phyloP scores from a whole-genome alignment of 139 green algal species.

The Chlamydomonas sphaeroides region DNA sequence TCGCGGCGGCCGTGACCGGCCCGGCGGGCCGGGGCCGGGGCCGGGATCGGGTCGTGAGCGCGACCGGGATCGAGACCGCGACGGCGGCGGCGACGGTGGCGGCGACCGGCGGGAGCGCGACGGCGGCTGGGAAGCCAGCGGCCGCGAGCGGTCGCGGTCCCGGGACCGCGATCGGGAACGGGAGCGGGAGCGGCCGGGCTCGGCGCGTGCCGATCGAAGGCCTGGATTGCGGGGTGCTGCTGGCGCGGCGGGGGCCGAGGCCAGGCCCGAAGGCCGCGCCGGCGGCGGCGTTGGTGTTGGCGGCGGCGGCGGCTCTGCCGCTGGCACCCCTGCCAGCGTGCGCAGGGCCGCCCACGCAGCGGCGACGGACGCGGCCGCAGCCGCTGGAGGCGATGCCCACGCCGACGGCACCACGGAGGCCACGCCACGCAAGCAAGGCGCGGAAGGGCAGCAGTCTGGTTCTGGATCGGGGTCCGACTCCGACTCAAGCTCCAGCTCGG shows the following conservation, averaged over 20 bases:
- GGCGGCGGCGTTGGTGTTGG: background rate
- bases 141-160: background rate
- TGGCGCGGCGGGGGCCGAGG: no score
- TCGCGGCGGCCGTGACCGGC: no score
- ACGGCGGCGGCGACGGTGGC: background rate
- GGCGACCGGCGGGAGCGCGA: background rate
- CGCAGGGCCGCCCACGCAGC: background rate
- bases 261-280: no score
- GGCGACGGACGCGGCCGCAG: background rate
- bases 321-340: background rate
- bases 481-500: constrained; percentile 2
- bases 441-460: background rate
- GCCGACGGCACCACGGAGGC: background rate
- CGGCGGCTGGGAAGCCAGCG: background rate
- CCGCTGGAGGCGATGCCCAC: background rate
- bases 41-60: background rate
- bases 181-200: background rate
- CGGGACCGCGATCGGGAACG: background rate
- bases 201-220: background rate
- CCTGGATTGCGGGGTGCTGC: no score
- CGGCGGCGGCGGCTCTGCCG: background rate
- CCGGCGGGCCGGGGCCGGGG: background rate
- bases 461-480: background rate
- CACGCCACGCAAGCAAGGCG: background rate
- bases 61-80: background rate